These are phyloP conservation scores for Nemania sp. DNA, from an alignment of 2,329 filamentous ascomycete species.

Conservation along the genomic window DNA sequence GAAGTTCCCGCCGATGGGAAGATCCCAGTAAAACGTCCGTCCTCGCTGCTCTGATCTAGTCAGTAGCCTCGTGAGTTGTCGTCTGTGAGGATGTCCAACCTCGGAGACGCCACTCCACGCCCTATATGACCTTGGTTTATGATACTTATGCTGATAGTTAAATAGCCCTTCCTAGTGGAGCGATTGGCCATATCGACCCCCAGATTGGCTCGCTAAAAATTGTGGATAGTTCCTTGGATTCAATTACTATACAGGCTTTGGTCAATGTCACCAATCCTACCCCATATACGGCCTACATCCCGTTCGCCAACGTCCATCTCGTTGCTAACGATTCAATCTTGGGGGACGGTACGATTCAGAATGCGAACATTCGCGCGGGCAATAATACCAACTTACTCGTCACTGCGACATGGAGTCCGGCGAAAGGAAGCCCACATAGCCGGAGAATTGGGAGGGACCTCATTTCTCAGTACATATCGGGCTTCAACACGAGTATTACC, in stretches of 20 bases:
- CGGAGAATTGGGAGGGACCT: slow-evolving; percentile 69
- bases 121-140: slow-evolving; percentile 22
- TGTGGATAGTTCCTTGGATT: slow-evolving; percentile 70
- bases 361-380: slow-evolving; percentile 68
- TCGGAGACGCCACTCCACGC: slow-evolving; percentile 30
- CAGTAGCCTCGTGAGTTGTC: slow-evolving; percentile 42
- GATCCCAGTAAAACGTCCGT: slow-evolving; percentile 93
- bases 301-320: slow-evolving; percentile 77
- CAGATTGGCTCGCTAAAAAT: slow-evolving; percentile 74
- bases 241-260: slow-evolving; percentile 70
- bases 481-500: slow-evolving; percentile 80
- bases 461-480: slow-evolving; percentile 85
- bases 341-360: slow-evolving; percentile 71
- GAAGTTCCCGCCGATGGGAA: slow-evolving; percentile 84
- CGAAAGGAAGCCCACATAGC: slow-evolving; percentile 65
- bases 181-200: slow-evolving; percentile 57
- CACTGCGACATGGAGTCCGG: slow-evolving; percentile 75
- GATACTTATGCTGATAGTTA: slow-evolving; percentile 42
- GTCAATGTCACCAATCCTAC: slow-evolving; percentile 92
- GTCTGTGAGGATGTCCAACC: slow-evolving; percentile 30
- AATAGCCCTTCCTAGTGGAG: slow-evolving; percentile 62
- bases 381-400: slow-evolving; percentile 73
- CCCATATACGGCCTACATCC: slow-evolving; percentile 80
- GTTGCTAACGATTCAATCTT: slow-evolving; percentile 73
- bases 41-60: slow-evolving; percentile 55